phyloP scores from a whole-genome alignment of 768 basidiomycete species.

The Pilatotrama ljubarskyi region DNA sequence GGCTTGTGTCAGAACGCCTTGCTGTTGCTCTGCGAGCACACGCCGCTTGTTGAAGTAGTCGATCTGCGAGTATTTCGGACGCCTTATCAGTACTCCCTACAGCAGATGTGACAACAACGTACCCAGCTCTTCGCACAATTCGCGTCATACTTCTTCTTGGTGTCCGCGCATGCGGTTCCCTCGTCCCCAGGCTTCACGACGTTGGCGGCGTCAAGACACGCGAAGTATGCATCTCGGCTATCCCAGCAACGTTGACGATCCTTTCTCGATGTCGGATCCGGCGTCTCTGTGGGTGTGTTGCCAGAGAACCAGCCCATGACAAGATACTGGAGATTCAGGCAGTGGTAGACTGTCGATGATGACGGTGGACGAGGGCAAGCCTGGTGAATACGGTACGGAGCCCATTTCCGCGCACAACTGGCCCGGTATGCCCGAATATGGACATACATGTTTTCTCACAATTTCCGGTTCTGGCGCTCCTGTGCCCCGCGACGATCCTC shows the following conservation, averaged over 20 bases:
- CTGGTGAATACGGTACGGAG: neutral
- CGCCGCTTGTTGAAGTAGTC: slow-evolving; percentile 94
- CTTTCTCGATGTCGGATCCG: slow-evolving; percentile 49
- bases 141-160: slow-evolving; percentile 62
- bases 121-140: slow-evolving; percentile 93
- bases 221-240: slow-evolving; percentile 77
- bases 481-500: slow-evolving; percentile 1
- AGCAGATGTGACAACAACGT: slow-evolving; percentile 30
- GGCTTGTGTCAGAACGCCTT: slow-evolving; percentile 58
- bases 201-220: slow-evolving; percentile 70
- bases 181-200: slow-evolving; percentile 80
- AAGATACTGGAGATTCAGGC: too few species aligned
- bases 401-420: neutral
- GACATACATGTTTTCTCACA: neutral
- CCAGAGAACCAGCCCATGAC: slow-evolving; percentile 40
- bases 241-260: slow-evolving; percentile 88
- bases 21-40: slow-evolving; percentile 78
- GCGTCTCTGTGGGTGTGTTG: slow-evolving; percentile 39
- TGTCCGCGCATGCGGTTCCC: slow-evolving; percentile 51
- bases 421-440: neutral
- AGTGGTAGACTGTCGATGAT: neutral
- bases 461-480: neutral
- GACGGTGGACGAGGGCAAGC: neutral
- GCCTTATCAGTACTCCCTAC: slow-evolving; percentile 2
- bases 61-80: slow-evolving; percentile 50